phyloP scores from a whole-genome alignment of 2,329 filamentous ascomycete species.

The Uncinocarpus reesii region DNA sequence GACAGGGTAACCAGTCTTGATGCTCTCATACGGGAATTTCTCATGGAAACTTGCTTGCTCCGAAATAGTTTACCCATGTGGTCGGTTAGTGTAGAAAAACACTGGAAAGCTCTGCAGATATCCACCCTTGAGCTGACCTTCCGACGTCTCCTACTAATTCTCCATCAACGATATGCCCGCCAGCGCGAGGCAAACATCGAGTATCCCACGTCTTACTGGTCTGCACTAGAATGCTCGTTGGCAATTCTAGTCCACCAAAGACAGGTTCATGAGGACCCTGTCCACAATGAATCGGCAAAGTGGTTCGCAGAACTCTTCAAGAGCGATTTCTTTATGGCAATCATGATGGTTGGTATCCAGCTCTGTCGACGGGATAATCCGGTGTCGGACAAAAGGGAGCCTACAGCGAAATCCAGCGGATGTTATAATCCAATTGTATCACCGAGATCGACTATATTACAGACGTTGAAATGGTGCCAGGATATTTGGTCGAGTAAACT shows the following conservation, averaged over 20 bases:
- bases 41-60: constrained; percentile 12
- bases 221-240: constrained; percentile 25
- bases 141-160: constrained; percentile 21
- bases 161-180: constrained; percentile 23
- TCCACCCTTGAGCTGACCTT: constrained; percentile 23
- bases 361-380: constrained; percentile 15
- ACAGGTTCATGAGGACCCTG: constrained; percentile 19
- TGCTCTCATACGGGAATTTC: constrained; percentile 13
- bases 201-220: constrained; percentile 26
- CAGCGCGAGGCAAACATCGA: constrained; percentile 18
- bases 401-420: background rate
- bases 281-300: constrained; percentile 9
- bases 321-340: constrained; percentile 19
- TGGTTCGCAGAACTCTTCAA: constrained; percentile 20
- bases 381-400: constrained; percentile 3
- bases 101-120: constrained; percentile 15
- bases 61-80: background rate
- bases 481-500: constrained; percentile 42
- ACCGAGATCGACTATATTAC: constrained; percentile 17
- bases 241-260: constrained; percentile 25
- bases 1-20: constrained; percentile 16
- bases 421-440: constrained; percentile 12
- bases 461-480: constrained; percentile 17
- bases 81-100: constrained; percentile 1
- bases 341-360: constrained; percentile 17